A percentile compares a stretch with the other conserved stretches of the same genome.
These are phyloP conservation scores for Cubamyces lactineus DNA, from an alignment of 768 basidiomycete species.

Conservation along the genomic window DNA sequence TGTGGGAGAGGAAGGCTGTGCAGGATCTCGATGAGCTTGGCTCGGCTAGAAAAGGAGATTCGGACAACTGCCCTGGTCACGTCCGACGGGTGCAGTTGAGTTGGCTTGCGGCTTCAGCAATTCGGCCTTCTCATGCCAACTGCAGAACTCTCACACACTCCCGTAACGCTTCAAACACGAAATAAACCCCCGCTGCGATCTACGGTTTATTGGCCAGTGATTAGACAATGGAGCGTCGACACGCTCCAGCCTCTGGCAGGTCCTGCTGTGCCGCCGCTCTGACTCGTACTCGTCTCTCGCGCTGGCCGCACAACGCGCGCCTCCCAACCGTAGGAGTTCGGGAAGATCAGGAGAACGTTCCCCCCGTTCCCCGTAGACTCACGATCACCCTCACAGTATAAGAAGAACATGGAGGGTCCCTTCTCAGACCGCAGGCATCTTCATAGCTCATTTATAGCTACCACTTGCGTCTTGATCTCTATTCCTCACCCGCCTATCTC, in stretches of 20 bases:
- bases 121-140: not conserved
- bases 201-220: not conserved
- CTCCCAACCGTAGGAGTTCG: not conserved
- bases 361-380: too few relatives aligned
- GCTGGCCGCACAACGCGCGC: too few relatives aligned
- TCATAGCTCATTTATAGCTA: not conserved
- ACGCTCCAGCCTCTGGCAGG: too few relatives aligned
- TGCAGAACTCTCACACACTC: not conserved
- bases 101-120: too few relatives aligned
- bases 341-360: not conserved
- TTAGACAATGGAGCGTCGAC: too few relatives aligned
- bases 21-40: not conserved
- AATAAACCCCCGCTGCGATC: not conserved
- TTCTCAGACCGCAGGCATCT: conserved; percentile 1
- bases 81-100: too few relatives aligned
- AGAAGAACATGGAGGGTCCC: too few relatives aligned
- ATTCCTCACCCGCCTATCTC: not conserved
- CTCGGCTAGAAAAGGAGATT: too few relatives aligned
- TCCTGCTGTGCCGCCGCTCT: too few relatives aligned
- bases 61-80: too few relatives aligned
- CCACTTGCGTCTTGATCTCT: not conserved
- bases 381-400: too few relatives aligned
- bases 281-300: too few relatives aligned
- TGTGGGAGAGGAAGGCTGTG: not conserved
- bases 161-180: not conserved